phyloP scores from a whole-genome alignment of 208 protist species.

The Leptomonas pyrrhocoris region DNA sequence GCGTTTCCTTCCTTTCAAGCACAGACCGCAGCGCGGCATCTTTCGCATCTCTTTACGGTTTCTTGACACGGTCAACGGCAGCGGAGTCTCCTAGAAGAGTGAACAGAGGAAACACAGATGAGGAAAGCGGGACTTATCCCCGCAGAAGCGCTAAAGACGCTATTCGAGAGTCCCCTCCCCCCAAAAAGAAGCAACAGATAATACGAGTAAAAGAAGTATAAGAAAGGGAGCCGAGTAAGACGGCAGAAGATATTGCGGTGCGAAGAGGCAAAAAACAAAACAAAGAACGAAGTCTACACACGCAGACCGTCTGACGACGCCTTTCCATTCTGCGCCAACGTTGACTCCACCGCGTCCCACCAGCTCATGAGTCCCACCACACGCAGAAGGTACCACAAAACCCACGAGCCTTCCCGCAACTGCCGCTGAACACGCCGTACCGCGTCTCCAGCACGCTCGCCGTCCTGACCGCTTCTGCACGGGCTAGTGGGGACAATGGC shows the following conservation, averaged over 20 bases:
- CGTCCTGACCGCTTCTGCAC: background rate
- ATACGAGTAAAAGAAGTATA: too few relatives aligned
- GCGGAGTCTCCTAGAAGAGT: slow-evolving; percentile 3
- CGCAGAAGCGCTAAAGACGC: too few relatives aligned
- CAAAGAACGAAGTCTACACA: too few relatives aligned
- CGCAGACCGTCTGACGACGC: too few relatives aligned
- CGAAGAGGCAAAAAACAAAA: too few relatives aligned
- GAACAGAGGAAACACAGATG: slow-evolving; percentile 5
- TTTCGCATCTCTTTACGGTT: too few relatives aligned
- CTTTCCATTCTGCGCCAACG: background rate
- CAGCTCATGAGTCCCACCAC: slow-evolving; percentile 22
- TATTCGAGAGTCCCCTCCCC: background rate
- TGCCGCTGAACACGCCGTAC: background rate
- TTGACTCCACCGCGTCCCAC: slow-evolving; percentile 14
- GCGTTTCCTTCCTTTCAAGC: too few relatives aligned
- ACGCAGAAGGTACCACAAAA: slow-evolving; percentile 24
- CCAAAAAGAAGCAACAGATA: too few relatives aligned
- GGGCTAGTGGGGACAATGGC: background rate
- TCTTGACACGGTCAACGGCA: too few relatives aligned
- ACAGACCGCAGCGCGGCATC: too few relatives aligned
- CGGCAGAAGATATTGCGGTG: too few relatives aligned
- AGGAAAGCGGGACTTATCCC: background rate
- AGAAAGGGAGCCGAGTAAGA: too few relatives aligned
- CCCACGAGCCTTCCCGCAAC: slow-evolving; percentile 24
- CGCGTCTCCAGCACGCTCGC: background rate